A percentile compares a stretch with the other conserved stretches of the same genome.
Conservation (phyloP, 2,329 filamentous ascomycete genomes). For the Exophiala mesophila region DNA sequence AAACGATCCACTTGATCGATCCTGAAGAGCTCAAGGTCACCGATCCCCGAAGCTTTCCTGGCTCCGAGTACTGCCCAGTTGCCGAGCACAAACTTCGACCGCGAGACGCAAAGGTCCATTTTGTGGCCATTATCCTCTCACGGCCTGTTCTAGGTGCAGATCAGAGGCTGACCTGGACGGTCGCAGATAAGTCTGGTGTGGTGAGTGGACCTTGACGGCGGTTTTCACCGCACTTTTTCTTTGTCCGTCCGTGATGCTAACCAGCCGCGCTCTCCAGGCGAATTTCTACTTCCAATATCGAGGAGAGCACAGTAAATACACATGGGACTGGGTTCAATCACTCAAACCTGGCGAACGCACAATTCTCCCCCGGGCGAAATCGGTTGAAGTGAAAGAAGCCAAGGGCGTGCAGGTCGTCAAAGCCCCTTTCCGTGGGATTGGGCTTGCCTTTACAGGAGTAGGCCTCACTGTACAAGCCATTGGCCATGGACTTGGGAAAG, state of each 20-base stretch:
- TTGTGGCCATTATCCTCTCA: slow-evolving; percentile 21
- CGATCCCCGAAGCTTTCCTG: slow-evolving; percentile 18
- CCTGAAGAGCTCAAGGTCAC: slow-evolving; percentile 15
- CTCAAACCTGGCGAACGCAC: slow-evolving; percentile 23
- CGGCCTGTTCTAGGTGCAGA: slow-evolving; percentile 16
- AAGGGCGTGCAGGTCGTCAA: slow-evolving; percentile 17
- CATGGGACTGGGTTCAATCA: slow-evolving; percentile 24
- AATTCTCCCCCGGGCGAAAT: slow-evolving; percentile 23
- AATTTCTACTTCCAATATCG: slow-evolving; percentile 27
- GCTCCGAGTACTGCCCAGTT: slow-evolving; percentile 23
- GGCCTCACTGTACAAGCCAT: slow-evolving; percentile 14
- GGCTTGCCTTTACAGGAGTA: slow-evolving; percentile 10
- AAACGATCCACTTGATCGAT: slow-evolving; percentile 24
- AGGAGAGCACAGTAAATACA: slow-evolving; percentile 18
- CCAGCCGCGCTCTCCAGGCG: slow-evolving; percentile 10
- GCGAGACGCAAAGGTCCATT: slow-evolving; percentile 24
- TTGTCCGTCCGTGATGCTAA: background rate
- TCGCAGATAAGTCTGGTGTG: slow-evolving; percentile 22
- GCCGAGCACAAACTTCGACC: slow-evolving; percentile 12
- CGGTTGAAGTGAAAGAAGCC: slow-evolving; percentile 21
- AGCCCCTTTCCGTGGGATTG: slow-evolving; percentile 21
- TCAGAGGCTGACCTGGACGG: slow-evolving; percentile 21
- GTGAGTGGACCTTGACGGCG: slow-evolving; percentile 13
- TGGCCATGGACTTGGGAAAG: slow-evolving; percentile 18
- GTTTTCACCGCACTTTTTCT: background rate